phyloP scores from a whole-genome alignment of 2,329 filamentous ascomycete species.

The Sporothrix pallida region DNA sequence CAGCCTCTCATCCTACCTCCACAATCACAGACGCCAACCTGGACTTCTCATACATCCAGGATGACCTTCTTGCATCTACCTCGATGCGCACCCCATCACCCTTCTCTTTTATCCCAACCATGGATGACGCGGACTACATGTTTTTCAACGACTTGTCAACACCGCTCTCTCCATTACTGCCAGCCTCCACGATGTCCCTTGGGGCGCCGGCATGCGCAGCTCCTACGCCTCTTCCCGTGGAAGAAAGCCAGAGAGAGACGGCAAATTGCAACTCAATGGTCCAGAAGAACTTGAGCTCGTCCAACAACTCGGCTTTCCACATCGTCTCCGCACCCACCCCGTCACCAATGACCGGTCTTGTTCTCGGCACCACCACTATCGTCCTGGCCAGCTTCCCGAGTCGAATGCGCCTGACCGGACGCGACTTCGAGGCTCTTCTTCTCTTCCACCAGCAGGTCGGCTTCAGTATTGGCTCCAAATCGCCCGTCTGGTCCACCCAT shows the following conservation, averaged over 20 bases:
- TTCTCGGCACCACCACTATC: conserved; percentile 24
- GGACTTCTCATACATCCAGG: not conserved
- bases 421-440: conserved; percentile 20
- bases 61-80: not conserved
- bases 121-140: conserved; percentile 2
- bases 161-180: not conserved
- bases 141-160: conserved; percentile 10
- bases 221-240: not conserved
- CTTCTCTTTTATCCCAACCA: not conserved
- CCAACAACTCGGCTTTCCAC: not conserved
- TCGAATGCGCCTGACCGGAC: conserved; percentile 9
- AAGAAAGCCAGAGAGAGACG: not conserved
- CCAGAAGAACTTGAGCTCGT: not conserved
- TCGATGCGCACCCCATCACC: conserved; percentile 1
- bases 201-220: not conserved
- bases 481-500: conserved; percentile 30
- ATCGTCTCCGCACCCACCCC: not conserved
- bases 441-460: conserved; percentile 29
- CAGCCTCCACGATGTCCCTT: not conserved
- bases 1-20: not conserved
- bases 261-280: not conserved
- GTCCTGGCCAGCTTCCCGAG: conserved; percentile 25
- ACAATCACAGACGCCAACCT: not conserved
- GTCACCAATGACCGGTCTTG: not conserved
- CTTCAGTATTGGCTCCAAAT: conserved; percentile 28